phyloP scores from a whole-genome alignment of 1,284 basidiomycete species.

The Cutaneotrichosporon dermatis region DNA sequence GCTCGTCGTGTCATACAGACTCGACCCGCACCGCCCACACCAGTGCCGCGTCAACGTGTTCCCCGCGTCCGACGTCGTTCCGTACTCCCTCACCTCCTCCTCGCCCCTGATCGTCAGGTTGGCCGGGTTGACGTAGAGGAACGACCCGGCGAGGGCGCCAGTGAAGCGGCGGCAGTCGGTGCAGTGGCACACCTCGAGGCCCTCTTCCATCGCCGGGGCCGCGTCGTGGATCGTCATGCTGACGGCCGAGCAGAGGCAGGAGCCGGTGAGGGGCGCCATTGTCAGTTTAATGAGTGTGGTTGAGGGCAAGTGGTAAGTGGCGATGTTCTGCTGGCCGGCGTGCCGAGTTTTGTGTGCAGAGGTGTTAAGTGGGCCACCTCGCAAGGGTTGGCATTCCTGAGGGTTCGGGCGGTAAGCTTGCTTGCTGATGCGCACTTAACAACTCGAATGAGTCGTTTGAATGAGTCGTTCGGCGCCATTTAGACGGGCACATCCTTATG shows the following conservation, averaged over 20 bases:
- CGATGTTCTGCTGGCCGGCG: no score
- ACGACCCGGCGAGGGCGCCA: not conserved
- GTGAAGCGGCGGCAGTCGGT: conserved; percentile 1
- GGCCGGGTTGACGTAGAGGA: not conserved
- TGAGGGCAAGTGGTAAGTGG: no score
- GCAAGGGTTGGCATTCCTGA: no score
- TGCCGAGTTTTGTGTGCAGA: no score
- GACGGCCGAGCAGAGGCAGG: not conserved
- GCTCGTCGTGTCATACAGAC: not conserved
- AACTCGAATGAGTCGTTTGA: no score
- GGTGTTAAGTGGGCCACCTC: no score
- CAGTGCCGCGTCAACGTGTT: not conserved
- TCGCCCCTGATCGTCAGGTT: not conserved
- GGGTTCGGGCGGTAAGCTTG: no score
- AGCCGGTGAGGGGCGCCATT: not conserved
- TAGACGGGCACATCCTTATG: no score
- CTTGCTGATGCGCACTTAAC: no score
- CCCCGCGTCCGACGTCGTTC: not conserved
- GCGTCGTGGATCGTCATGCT: not conserved
- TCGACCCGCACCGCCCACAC: not conserved
- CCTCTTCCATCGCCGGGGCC: not conserved
- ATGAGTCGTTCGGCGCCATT: no score
- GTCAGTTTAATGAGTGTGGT: not conserved
- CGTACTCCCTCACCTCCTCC: not conserved
- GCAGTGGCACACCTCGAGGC: conserved; percentile 2